These are phyloP conservation scores for Licmophora abbreviata DNA, from an alignment of 108 stramenopile species.

Conservation along the genomic window DNA sequence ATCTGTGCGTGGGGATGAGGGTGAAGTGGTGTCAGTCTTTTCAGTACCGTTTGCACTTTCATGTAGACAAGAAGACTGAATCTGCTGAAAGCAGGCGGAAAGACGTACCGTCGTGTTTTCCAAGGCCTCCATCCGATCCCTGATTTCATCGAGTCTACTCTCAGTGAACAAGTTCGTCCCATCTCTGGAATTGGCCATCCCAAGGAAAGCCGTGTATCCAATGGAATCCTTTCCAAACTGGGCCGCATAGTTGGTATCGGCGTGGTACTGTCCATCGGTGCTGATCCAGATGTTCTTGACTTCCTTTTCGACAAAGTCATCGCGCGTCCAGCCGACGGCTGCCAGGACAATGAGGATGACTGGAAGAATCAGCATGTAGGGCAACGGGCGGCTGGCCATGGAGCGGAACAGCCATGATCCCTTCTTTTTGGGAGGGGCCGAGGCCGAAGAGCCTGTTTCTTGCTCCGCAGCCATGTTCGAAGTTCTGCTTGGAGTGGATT, in stretches of 20 bases:
- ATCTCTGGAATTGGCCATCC: slow-evolving; percentile 23
- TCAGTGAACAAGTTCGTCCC: slow-evolving; percentile 23
- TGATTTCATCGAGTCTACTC: slow-evolving; percentile 19
- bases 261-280: slow-evolving; percentile 8
- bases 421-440: background rate
- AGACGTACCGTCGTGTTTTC: slow-evolving; percentile 29
- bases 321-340: slow-evolving; percentile 14
- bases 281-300: slow-evolving; percentile 30
- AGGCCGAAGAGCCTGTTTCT: too few species aligned
- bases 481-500: too few species aligned
- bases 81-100: too few species aligned
- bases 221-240: slow-evolving; percentile 4
- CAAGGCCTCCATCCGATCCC: slow-evolving; percentile 18
- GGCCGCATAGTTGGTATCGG: slow-evolving; percentile 22
- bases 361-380: slow-evolving; percentile 23
- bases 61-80: too few species aligned
- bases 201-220: slow-evolving; percentile 12
- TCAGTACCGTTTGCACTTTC: too few species aligned
- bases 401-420: slow-evolving; percentile 9
- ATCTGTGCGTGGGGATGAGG: slow-evolving; percentile 9
- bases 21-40: too few species aligned
- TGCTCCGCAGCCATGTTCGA: too few species aligned
- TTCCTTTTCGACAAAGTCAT: slow-evolving; percentile 26
- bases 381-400: slow-evolving; percentile 7
- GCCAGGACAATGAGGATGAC: slow-evolving; percentile 15